These are phyloP conservation scores for Diaporthe ampelina DNA, from an alignment of 2,329 filamentous ascomycete genomes.

Conservation along the genomic window DNA sequence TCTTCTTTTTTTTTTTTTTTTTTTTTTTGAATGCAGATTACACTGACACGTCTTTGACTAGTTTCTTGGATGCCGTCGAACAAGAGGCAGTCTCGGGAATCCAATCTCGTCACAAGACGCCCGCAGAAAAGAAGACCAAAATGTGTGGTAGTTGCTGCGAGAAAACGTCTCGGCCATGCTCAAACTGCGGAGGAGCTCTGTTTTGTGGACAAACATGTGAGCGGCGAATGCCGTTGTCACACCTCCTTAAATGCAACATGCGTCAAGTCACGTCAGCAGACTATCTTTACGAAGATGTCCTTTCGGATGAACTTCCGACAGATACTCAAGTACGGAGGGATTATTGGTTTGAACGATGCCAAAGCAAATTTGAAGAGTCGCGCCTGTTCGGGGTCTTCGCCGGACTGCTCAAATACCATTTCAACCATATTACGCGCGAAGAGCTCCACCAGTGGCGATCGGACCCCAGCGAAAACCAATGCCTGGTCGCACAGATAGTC, in stretches of 20 bases:
- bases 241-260: neutral
- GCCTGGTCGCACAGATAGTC: neutral
- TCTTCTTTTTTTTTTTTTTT: too few relatives aligned
- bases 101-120: neutral
- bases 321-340: neutral
- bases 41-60: neutral
- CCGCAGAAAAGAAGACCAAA: neutral
- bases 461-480: neutral
- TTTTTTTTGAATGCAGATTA: neutral
- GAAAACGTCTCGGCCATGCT: neutral
- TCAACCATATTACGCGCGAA: neutral
- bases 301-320: neutral
- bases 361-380: neutral
- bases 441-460: slow-evolving; percentile 2
- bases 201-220: neutral
- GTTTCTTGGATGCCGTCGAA: neutral
- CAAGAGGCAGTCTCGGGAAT: neutral
- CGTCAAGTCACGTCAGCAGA: neutral
- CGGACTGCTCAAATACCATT: neutral
- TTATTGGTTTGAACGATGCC: neutral
- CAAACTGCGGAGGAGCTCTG: neutral
- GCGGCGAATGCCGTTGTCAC: neutral
- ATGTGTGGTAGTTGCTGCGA: neutral
- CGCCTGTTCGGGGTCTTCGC: neutral
- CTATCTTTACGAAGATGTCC: neutral